These are phyloP conservation scores for Amyloporia xantha DNA, from an alignment of 768 basidiomycete species.

Conservation along the genomic window DNA sequence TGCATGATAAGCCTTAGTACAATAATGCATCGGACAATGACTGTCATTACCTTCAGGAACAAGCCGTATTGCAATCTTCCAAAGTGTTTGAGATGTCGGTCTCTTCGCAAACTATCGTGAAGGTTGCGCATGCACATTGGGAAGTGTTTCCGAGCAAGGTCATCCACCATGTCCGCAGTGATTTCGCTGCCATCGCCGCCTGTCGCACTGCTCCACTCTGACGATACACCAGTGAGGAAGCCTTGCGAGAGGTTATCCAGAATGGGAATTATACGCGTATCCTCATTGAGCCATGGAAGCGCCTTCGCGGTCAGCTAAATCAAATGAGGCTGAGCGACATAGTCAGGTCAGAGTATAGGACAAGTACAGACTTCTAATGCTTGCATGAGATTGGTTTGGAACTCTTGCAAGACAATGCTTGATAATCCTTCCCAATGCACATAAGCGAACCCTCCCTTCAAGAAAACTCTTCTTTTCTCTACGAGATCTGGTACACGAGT, in stretches of 20 bases:
- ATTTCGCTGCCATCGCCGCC: constrained; percentile 57
- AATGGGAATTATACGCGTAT: constrained; percentile 83
- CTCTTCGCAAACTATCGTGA: constrained; percentile 69
- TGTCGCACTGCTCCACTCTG: constrained; percentile 64
- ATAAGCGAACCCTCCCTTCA: constrained; percentile 82
- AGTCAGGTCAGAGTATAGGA: background rate
- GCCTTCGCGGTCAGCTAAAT: constrained; percentile 77
- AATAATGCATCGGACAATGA: background rate
- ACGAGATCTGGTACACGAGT: constrained; percentile 91
- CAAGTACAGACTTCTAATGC: constrained; percentile 61
- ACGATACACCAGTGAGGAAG: constrained; percentile 85
- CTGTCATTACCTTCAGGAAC: constrained; percentile 75
- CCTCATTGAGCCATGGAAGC: constrained; percentile 89
- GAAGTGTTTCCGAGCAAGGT: constrained; percentile 81
- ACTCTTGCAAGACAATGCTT: constrained; percentile 84
- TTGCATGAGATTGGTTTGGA: constrained; percentile 61
- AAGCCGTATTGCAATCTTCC: constrained; percentile 87
- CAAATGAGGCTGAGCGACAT: background rate
- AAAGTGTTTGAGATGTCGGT: constrained; percentile 88
- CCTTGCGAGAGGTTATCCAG: constrained; percentile 89
- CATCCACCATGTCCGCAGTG: constrained; percentile 92
- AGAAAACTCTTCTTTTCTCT: constrained; percentile 68
- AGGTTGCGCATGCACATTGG: constrained; percentile 93
- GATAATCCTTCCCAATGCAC: constrained; percentile 73
- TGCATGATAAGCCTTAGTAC: constrained; percentile 22